Evolutionary conservation across 2,329 filamentous ascomycete species (phyloP).

Genomic region (Bipolaris sorokiniana): DNA sequence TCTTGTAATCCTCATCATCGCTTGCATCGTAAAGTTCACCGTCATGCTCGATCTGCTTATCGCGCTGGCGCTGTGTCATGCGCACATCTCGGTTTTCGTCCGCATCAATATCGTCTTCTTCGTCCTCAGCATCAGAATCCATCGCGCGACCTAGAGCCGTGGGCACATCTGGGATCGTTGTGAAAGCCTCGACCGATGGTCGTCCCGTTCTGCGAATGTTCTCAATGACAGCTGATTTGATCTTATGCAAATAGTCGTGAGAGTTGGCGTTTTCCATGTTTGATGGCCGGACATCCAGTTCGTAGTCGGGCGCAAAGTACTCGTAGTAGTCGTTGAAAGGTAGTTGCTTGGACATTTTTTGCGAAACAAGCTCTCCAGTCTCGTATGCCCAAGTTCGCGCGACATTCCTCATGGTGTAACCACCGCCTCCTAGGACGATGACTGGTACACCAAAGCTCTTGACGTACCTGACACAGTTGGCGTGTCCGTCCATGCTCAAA

Average conservation of each 20-base stretch:
- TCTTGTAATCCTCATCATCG: constrained; percentile 82
- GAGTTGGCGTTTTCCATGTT: constrained; percentile 77
- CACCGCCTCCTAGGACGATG: constrained; percentile 69
- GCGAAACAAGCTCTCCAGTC: constrained; percentile 80
- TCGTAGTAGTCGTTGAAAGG: constrained; percentile 97
- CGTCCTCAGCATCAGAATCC: constrained; percentile 69
- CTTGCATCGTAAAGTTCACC: constrained; percentile 78
- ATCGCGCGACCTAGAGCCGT: constrained; percentile 58
- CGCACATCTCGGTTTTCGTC: constrained; percentile 86
- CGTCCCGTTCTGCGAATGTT: constrained; percentile 69
- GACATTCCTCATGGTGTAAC: constrained; percentile 73
- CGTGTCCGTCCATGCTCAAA: constrained; percentile 72
- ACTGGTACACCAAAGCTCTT: constrained; percentile 71
- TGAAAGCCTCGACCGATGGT: constrained; percentile 57
- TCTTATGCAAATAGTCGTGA: constrained; percentile 71
- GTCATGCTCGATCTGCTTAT: constrained; percentile 75
- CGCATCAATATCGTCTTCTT: constrained; percentile 73
- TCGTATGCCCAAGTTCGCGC: constrained; percentile 69
- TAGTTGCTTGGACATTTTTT: constrained; percentile 79
- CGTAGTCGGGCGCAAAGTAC: constrained; percentile 74
- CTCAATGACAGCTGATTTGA: constrained; percentile 68
- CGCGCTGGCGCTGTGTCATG: constrained; percentile 80
- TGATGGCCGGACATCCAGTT: constrained; percentile 71
- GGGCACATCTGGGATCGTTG: constrained; percentile 65
- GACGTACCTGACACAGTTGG: constrained; percentile 72